Conservation (phyloP, 768 basidiomycete species). For the Rossbeevera mucosa region DNA sequence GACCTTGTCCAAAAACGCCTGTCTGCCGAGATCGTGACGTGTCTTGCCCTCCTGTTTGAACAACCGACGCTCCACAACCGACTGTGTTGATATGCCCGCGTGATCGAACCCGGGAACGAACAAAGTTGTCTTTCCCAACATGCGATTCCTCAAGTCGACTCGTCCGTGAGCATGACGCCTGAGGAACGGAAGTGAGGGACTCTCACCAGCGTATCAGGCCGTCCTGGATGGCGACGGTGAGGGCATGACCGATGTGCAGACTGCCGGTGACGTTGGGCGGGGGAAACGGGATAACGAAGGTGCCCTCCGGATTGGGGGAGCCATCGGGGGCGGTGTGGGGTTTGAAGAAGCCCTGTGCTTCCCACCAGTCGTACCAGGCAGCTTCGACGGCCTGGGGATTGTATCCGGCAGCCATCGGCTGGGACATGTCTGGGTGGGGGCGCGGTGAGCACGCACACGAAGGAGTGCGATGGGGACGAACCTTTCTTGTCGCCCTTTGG, state of each 20-base stretch:
- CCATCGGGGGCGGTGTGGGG: constrained; percentile 61
- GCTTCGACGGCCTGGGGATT: constrained; percentile 93
- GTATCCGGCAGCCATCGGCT: constrained; percentile 89
- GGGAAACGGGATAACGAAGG: constrained; percentile 84
- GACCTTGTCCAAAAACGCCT: constrained; percentile 84
- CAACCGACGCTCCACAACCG: constrained; percentile 91
- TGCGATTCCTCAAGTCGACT: constrained; percentile 69
- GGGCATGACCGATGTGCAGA: constrained; percentile 91
- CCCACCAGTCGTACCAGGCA: constrained; percentile 99
- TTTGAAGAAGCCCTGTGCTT: constrained; percentile 83
- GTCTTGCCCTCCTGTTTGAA: constrained; percentile 79
- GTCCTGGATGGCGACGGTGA: constrained; percentile 92
- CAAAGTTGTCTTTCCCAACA: constrained; percentile 87
- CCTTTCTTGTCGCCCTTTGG: constrained; percentile 94
- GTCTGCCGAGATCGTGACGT: constrained; percentile 92
- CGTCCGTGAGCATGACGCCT: background rate
- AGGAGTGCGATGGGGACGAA: no score
- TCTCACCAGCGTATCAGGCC: constrained; percentile 76
- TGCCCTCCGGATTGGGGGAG: constrained; percentile 54
- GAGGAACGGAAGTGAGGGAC: constrained; percentile 13
- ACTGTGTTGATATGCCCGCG: constrained; percentile 97
- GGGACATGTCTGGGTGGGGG: constrained; percentile 60
- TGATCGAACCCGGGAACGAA: constrained; percentile 97
- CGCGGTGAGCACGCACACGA: background rate
- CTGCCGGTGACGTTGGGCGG: constrained; percentile 97